Conservation (phyloP, 176 grass and related monocot genomes). For the Cenchrus americanus region DNA sequence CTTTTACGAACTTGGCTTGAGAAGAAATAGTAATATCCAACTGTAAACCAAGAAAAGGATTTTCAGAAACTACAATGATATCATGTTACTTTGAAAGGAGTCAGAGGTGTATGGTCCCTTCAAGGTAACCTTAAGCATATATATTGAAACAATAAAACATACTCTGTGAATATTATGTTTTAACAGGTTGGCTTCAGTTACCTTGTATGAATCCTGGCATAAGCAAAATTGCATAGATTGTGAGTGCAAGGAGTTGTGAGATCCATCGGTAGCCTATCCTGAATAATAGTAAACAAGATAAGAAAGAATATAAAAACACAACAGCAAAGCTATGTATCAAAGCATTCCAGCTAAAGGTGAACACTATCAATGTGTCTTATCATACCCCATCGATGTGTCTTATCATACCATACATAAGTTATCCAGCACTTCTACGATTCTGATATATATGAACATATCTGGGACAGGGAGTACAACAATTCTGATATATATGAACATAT, state of each 20-base stretch:
- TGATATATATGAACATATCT: background rate
- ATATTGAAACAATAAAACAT: conserved; percentile 25
- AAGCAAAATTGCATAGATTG: conserved; percentile 82
- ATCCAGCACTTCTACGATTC: background rate
- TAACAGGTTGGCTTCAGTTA: conserved; percentile 35
- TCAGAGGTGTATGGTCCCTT: conserved; percentile 17
- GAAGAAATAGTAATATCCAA: conserved; percentile 99
- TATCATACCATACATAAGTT: background rate
- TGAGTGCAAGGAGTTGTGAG: conserved; percentile 75
- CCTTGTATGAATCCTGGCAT: conserved; percentile 95
- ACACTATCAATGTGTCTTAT: background rate
- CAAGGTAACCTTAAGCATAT: conserved; percentile 17
- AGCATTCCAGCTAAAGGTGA: background rate
- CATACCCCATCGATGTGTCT: background rate
- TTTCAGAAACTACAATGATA: conserved; percentile 29
- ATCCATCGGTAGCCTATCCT: conserved; percentile 98
- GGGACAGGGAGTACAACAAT: background rate
- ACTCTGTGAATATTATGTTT: conserved; percentile 10
- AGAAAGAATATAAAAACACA: conserved; percentile 9
- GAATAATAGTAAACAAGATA: conserved; percentile 41
- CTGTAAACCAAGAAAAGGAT: conserved; percentile 50
- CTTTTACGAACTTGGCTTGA: conserved; percentile 89
- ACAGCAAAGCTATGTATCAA: background rate
- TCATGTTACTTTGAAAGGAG: conserved; percentile 2
- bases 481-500: background rate